Conservation (phyloP, 441 rosid species). For the Viola pubescens region DNA sequence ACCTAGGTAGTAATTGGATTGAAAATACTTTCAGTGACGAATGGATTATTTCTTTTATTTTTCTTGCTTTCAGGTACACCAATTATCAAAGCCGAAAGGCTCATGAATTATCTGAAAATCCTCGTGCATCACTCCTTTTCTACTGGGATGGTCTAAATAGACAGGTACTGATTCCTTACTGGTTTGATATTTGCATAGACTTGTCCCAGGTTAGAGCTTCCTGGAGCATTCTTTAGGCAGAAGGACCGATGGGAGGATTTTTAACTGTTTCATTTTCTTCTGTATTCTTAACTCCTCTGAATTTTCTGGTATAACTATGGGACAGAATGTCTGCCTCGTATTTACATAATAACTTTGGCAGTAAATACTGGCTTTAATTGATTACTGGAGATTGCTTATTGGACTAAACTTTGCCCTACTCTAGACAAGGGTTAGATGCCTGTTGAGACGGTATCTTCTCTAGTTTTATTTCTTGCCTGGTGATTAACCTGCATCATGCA, state of each 20-base stretch:
- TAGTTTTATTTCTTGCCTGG: too few species aligned
- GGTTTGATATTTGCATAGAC: constrained; percentile 3
- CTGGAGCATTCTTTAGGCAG: neutral
- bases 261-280: neutral
- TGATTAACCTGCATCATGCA: too few species aligned
- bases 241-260: neutral
- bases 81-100: constrained; percentile 82
- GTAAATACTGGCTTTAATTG: too few species aligned
- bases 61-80: constrained; percentile 52
- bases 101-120: constrained; percentile 72
- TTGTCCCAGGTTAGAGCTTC: neutral
- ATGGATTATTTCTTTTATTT: constrained; percentile 7
- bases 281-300: too few species aligned
- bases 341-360: too few species aligned
- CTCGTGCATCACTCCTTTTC: constrained; percentile 76
- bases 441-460: too few species aligned
- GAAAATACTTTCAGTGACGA: neutral
- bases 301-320: too few species aligned
- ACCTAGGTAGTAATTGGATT: constrained; percentile 4
- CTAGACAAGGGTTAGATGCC: too few species aligned
- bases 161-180: constrained; percentile 46
- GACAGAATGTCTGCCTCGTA: too few species aligned
- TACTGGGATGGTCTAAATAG: constrained; percentile 83
- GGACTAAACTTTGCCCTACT: too few species aligned
- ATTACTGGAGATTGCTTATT: too few species aligned